These are phyloP conservation scores for Thraustochytrium sp. DNA, from an alignment of 352 stramenopile genomes.

Conservation along the genomic window DNA sequence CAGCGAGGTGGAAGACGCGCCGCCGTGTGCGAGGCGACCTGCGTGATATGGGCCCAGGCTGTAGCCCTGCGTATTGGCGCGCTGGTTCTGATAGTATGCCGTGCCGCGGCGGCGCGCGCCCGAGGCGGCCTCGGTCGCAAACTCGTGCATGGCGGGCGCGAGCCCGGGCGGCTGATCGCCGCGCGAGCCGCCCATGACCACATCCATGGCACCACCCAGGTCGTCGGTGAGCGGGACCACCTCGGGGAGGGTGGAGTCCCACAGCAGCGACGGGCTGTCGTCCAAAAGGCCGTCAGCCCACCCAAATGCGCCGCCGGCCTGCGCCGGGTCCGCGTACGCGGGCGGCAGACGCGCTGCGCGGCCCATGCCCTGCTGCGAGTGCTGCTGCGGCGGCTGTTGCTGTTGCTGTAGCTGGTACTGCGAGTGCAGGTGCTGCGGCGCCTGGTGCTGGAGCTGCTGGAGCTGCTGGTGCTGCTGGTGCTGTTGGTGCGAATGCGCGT, in stretches of 20 bases:
- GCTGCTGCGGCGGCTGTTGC: neutral
- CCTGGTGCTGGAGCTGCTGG: neutral
- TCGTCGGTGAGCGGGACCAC: constrained; percentile 26
- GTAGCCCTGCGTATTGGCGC: neutral
- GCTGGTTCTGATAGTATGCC: neutral
- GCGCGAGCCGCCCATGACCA: constrained; percentile 4
- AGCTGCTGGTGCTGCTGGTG: neutral
- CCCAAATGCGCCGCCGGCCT: neutral
- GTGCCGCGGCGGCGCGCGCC: neutral
- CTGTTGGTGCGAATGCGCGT: neutral
- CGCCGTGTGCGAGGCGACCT: too few species aligned
- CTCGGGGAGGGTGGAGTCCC: neutral
- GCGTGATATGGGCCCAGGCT: too few species aligned
- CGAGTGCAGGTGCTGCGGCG: neutral
- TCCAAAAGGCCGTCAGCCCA: constrained; percentile 15
- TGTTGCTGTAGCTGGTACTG: neutral
- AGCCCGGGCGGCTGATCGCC: neutral
- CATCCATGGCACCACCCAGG: constrained; percentile 32
- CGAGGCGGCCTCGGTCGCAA: constrained; percentile 3
- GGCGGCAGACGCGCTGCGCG: neutral
- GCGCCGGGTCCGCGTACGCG: neutral
- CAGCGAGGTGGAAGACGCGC: too few species aligned
- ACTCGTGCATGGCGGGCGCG: constrained; percentile 18
- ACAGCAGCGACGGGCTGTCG: neutral
- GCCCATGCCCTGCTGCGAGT: neutral